Conservation (phyloP, 1,284 basidiomycete species). For the Trametes hirsuta region DNA sequence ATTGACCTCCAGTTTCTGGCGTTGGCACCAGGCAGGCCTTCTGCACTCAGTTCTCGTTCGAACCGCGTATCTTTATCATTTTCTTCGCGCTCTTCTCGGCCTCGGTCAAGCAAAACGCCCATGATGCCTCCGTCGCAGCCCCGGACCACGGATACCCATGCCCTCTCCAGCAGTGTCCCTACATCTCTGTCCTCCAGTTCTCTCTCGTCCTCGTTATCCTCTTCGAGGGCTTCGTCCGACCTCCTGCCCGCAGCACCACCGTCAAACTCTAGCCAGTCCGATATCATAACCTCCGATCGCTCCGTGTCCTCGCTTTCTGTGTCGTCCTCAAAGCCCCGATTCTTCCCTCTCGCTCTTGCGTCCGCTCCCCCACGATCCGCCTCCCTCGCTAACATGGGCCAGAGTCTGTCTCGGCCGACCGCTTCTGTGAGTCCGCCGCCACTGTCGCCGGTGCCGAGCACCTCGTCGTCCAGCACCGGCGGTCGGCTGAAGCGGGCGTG, state of each 20-base stretch:
- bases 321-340: constrained; percentile 41
- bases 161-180: constrained; percentile 38
- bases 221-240: constrained; percentile 38
- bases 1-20: constrained; percentile 24
- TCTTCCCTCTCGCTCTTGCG: constrained; percentile 41
- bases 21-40: constrained; percentile 16
- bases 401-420: constrained; percentile 27
- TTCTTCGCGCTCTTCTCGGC: constrained; percentile 27
- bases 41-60: constrained; percentile 21
- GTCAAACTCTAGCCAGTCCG: constrained; percentile 43
- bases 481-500: constrained; percentile 67
- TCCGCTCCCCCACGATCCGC: constrained; percentile 30
- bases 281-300: constrained; percentile 47
- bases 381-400: constrained; percentile 32
- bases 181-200: constrained; percentile 43
- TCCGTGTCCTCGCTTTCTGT: constrained; percentile 33
- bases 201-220: constrained; percentile 46
- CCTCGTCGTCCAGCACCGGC: constrained; percentile 43
- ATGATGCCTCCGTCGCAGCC: constrained; percentile 25
- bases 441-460: constrained; percentile 36
- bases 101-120: constrained; percentile 27
- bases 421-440: constrained; percentile 20
- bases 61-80: constrained; percentile 29
- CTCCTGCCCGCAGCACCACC: constrained; percentile 40
- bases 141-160: constrained; percentile 35